These are phyloP conservation scores for Didymella keratinophila DNA, from an alignment of 2,329 filamentous ascomycete genomes.

Conservation along the genomic window DNA sequence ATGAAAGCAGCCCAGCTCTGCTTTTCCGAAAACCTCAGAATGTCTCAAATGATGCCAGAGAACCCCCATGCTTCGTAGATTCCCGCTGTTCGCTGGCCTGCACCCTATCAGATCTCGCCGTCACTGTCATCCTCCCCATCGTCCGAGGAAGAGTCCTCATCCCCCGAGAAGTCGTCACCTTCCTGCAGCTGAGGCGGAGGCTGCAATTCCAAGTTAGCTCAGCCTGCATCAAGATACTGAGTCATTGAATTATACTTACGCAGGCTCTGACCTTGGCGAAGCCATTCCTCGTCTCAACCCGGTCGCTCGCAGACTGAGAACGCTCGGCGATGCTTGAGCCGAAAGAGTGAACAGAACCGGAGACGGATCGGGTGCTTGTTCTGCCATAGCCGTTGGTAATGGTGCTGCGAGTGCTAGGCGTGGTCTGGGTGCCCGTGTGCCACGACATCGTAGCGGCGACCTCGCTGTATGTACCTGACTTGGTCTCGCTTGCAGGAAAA, in stretches of 20 bases:
- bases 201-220: not conserved
- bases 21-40: not conserved
- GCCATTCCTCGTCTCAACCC: constrained; percentile 16
- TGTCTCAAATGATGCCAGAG: not conserved
- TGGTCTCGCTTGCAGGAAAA: constrained; percentile 18
- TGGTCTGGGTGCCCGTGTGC: constrained; percentile 30
- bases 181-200: constrained; percentile 21
- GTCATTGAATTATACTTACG: constrained; percentile 27
- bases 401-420: constrained; percentile 17
- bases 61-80: not conserved
- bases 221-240: too few relatives aligned
- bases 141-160: constrained; percentile 52
- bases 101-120: constrained; percentile 32
- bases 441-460: constrained; percentile 32
- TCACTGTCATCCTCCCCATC: constrained; percentile 41
- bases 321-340: constrained; percentile 38
- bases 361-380: constrained; percentile 21
- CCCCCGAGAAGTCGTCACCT: constrained; percentile 47
- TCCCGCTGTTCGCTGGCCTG: not conserved
- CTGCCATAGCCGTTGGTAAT: constrained; percentile 32
- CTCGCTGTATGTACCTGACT: constrained; percentile 21
- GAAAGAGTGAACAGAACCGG: constrained; percentile 30
- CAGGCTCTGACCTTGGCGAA: constrained; percentile 45
- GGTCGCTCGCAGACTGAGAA: constrained; percentile 21
- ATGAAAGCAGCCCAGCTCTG: not conserved